phyloP scores from a whole-genome alignment of 2,329 filamentous ascomycete species.

The Fusarium liriodendri region DNA sequence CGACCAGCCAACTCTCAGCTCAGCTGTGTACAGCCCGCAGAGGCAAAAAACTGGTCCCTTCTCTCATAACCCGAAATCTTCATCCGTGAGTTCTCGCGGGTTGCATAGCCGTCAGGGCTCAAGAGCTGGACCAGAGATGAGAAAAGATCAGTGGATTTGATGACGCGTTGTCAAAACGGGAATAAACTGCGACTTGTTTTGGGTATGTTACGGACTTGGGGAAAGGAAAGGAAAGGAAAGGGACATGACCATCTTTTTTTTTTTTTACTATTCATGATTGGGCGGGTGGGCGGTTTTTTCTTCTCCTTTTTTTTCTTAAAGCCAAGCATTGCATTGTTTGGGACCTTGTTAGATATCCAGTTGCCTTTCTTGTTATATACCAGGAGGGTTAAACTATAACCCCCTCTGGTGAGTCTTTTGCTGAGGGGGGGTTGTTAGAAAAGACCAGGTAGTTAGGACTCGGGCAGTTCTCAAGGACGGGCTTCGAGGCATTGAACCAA shows the following conservation, averaged over 20 bases:
- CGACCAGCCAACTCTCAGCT: conserved; percentile 57
- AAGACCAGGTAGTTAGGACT: neutral
- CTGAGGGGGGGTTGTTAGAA: neutral
- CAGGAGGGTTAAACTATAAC: neutral
- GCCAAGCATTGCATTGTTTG: conserved; percentile 1
- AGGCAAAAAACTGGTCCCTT: conserved; percentile 20
- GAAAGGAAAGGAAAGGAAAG: neutral
- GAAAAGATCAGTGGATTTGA: conserved; percentile 34
- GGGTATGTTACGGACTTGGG: neutral
- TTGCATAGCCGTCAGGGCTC: conserved; percentile 32
- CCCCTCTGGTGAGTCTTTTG: neutral
- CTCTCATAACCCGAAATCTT: conserved; percentile 29
- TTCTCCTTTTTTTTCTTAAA: neutral
- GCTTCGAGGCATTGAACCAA: neutral
- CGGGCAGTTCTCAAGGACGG: neutral
- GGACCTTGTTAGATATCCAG: neutral
- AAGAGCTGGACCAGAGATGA: conserved; percentile 11
- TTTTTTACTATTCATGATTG: conserved; percentile 15
- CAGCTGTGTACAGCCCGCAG: conserved; percentile 63
- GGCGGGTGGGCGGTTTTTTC: conserved; percentile 2
- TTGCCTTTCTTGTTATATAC: neutral
- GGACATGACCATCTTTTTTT: conserved; percentile 20
- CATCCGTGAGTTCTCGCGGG: conserved; percentile 31
- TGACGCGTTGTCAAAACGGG: neutral
- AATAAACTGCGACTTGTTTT: neutral